Base-by-base conservation (phyloP, 1,284 basidiomycete species). In the Stygiomarasmius scandens region DNA sequence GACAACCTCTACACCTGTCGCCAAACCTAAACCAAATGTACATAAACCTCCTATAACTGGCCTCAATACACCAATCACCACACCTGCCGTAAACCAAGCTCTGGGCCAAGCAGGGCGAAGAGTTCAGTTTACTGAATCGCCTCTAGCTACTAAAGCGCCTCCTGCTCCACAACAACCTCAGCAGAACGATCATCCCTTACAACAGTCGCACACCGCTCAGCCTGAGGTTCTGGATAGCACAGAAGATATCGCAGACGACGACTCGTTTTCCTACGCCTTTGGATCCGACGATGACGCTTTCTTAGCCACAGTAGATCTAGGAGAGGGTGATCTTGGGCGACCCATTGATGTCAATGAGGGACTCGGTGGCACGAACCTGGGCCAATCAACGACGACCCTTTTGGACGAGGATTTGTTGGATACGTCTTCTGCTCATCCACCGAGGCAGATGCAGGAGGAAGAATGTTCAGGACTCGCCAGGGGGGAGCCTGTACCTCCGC, bases 241-340 rank as follows among this genome's bases (percentile, higher is more conserved):
- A 3, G 59, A 66, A 2, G 68, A 73, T 14, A 24, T 48, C 0
- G 55, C 43, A 0, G 71, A 68, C 2, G 66, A 71, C 5, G 83
- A 86, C 19, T 76, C 75, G 0, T 87, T 80, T 63, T 75, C 74
- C 16, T 41, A 41, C n/a, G 29, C 34, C 1, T 79, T 87, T 63
- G 71, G 73, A 48, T 86, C 84, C 0, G 85, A 90, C 36, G 88
- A 89, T 52, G 87, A 84, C 55, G 84, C 77, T 3, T 79, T 88
- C 60, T 73, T 85, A 38, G 85, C 85, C 23, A 71, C 76, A 9
- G 74, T 87, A 22, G 85, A 88, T 60, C 72, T 87, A 1, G 80
- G 76, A 1, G 82, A 83, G 11, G 73, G 72, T 19, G 84, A 86
- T 59, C 55, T 79, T 1, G 79, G 77, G 20, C 67, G 69, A 47